Evolutionary conservation across 345 rosid species (phyloP).

Genomic region (Streptanthus diversifolius): DNA sequence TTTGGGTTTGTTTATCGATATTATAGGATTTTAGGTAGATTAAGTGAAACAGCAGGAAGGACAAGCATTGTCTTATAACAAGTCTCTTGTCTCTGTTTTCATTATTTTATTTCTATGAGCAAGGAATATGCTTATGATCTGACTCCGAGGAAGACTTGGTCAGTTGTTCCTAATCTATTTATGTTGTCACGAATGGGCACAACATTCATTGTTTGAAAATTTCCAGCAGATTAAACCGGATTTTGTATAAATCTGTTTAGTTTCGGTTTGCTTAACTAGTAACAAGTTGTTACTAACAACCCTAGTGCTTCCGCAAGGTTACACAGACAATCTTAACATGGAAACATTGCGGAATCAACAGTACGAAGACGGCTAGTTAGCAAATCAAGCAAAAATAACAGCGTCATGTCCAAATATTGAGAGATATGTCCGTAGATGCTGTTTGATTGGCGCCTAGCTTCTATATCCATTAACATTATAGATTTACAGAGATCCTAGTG

Average conservation of each 20-base stretch:
- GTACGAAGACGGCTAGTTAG: neutral
- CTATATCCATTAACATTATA: neutral
- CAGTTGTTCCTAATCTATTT: neutral
- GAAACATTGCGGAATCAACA: neutral
- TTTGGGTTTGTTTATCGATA: neutral
- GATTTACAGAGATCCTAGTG: constrained; percentile 15
- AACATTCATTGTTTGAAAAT: constrained; percentile 6
- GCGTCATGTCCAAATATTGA: neutral
- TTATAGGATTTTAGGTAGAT: neutral
- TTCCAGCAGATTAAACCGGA: constrained; percentile 10
- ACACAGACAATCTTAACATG: neutral
- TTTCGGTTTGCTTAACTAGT: neutral
- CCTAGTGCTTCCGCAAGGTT: neutral
- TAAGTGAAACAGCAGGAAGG: constrained; percentile 3
- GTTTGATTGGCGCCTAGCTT: constrained; percentile 9
- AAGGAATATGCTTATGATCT: constrained; percentile 30
- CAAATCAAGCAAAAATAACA: neutral
- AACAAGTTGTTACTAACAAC: neutral
- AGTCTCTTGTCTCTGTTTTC: neutral
- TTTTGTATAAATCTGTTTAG: neutral
- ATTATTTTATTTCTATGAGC: neutral
- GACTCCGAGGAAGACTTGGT: constrained; percentile 34
- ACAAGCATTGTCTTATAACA: neutral
- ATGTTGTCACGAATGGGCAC: constrained; percentile 25
- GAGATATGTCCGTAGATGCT: neutral